These are phyloP conservation scores for Orbilia blumenaviensis DNA, from an alignment of 2,329 filamentous ascomycete species.

Conservation along the genomic window DNA sequence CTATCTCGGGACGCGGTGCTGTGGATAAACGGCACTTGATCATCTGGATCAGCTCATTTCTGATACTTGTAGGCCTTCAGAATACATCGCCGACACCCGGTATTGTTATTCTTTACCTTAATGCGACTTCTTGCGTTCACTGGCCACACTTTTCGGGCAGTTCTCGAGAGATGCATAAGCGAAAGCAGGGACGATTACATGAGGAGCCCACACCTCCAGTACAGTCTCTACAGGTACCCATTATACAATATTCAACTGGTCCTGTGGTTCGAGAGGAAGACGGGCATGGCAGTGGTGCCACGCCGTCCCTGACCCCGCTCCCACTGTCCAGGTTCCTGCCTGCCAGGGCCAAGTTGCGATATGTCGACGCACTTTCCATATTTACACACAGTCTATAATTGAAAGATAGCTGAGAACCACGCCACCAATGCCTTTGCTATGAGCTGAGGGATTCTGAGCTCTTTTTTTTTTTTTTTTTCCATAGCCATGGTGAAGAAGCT, in stretches of 20 bases:
- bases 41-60: slow-evolving; percentile 35
- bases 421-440: slow-evolving; percentile 14
- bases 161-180: slow-evolving; percentile 52
- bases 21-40: slow-evolving; percentile 37
- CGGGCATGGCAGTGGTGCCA: background rate
- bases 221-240: too few relatives aligned
- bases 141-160: slow-evolving; percentile 36
- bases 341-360: slow-evolving; percentile 9
- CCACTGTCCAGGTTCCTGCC: slow-evolving; percentile 14
- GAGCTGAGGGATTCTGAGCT: slow-evolving; percentile 38
- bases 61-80: slow-evolving; percentile 43
- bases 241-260: background rate
- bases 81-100: slow-evolving; percentile 35
- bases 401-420: slow-evolving; percentile 40
- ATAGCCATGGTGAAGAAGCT: slow-evolving; percentile 20
- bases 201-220: slow-evolving; percentile 16
- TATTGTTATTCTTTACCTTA: slow-evolving; percentile 30
- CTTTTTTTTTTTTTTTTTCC: slow-evolving; percentile 27
- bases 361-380: slow-evolving; percentile 36
- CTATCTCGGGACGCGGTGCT: background rate
- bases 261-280: slow-evolving; percentile 14
- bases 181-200: slow-evolving; percentile 32
- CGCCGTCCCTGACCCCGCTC: slow-evolving; percentile 25
- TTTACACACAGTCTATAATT: slow-evolving; percentile 13
- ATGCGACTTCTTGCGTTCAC: slow-evolving; percentile 44